These are phyloP conservation scores for Dillenia turbinata DNA, from an alignment of 164 flowering plant genomes.

Conservation along the genomic window DNA sequence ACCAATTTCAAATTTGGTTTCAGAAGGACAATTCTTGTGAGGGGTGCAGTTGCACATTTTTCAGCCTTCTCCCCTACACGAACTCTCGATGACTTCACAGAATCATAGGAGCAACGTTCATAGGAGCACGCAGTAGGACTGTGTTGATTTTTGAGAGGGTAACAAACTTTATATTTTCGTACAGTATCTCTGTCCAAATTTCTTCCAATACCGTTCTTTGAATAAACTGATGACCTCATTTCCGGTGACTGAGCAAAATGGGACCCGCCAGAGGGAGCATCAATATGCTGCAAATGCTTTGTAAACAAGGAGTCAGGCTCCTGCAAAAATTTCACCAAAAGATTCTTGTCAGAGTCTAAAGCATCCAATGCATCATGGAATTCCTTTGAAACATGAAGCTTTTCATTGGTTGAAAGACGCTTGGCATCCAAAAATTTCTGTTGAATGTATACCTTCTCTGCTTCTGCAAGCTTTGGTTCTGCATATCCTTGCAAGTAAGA, in stretches of 20 bases:
- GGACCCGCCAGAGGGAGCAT: conserved; percentile 21
- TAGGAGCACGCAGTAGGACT: conserved; percentile 10
- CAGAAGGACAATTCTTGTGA: conserved; percentile 81
- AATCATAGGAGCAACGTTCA: conserved; percentile 11
- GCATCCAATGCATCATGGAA: conserved; percentile 58
- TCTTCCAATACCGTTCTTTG: conserved; percentile 8
- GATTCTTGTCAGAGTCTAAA: conserved; percentile 61
- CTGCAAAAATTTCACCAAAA: conserved; percentile 58
- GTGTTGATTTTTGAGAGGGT: conserved; percentile 20
- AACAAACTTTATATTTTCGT: conserved; percentile 14
- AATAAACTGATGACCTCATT: conserved; percentile 27
- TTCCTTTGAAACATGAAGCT: conserved; percentile 55
- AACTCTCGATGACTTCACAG: conserved; percentile 22
- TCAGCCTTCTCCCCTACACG: conserved; percentile 18
- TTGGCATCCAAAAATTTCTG: conserved; percentile 63
- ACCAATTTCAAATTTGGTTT: conserved; percentile 64
- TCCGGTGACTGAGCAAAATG: conserved; percentile 25
- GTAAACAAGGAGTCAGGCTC: conserved; percentile 72
- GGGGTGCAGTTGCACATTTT: conserved; percentile 14
- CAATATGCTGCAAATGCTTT: conserved; percentile 60
- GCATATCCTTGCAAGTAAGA: conserved; percentile 7
- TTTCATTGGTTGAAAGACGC: conserved; percentile 53
- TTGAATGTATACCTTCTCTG: conserved; percentile 42
- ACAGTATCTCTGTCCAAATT: conserved; percentile 26
- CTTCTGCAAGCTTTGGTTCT: conserved; percentile 26